A percentile compares a stretch with the other conserved stretches of the same genome.
phyloP scores from a whole-genome alignment of 805 yeast genomes.

The Scheffersomyces ergatensis region DNA sequence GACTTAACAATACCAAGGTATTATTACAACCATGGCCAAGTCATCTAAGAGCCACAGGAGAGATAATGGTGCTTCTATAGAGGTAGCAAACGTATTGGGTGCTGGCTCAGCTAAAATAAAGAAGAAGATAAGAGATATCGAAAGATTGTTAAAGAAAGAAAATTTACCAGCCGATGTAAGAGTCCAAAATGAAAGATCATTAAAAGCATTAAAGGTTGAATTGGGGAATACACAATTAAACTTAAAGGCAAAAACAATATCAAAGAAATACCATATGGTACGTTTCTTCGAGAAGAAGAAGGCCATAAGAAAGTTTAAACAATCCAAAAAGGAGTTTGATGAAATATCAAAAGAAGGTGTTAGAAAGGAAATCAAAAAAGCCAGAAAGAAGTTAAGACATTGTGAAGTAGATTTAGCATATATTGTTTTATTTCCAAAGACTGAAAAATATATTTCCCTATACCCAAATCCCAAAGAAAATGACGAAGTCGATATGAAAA shows the following conservation, averaged over 20 bases:
- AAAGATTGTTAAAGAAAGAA: conserved; percentile 63
- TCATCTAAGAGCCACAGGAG: conserved; percentile 11
- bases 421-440: conserved; percentile 71
- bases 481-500: conserved; percentile 15
- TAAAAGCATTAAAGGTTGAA: conserved; percentile 62
- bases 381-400: conserved; percentile 51
- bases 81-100: conserved; percentile 28
- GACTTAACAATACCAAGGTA: not conserved
- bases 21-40: conserved; percentile 11
- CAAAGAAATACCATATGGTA: conserved; percentile 87
- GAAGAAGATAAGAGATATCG: conserved; percentile 84
- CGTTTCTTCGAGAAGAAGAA: conserved; percentile 88
- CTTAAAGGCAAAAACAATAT: conserved; percentile 47
- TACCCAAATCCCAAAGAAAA: conserved; percentile 50
- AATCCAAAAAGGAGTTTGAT: conserved; percentile 37
- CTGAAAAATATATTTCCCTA: conserved; percentile 75
- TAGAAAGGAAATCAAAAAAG: conserved; percentile 38
- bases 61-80: conserved; percentile 17
- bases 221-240: conserved; percentile 46
- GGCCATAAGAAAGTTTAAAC: conserved; percentile 69
- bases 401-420: conserved; percentile 72
- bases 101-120: conserved; percentile 56
- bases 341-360: conserved; percentile 32
- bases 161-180: conserved; percentile 62
- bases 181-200: conserved; percentile 71